A percentile compares a stretch with the other conserved stretches of the same genome.
phyloP scores from a whole-genome alignment of 2,329 filamentous ascomycete species.

The Xylaria arbuscula region DNA sequence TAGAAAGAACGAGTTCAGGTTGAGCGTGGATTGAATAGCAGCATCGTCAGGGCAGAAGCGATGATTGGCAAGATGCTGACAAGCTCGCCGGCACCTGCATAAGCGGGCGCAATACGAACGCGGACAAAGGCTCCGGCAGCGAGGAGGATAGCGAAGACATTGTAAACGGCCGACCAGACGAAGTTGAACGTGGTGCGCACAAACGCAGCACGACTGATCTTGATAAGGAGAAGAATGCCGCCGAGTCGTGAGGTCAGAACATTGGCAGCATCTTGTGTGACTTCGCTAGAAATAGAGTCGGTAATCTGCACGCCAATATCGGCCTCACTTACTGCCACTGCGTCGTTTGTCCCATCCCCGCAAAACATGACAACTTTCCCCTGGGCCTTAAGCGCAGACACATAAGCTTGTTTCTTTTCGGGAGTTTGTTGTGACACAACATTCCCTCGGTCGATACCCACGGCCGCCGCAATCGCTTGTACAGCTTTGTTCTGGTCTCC shows the following conservation, averaged over 20 bases:
- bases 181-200: conserved; percentile 74
- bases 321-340: conserved; percentile 76
- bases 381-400: conserved; percentile 52
- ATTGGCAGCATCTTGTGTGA: conserved; percentile 75
- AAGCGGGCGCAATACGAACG: conserved; percentile 61
- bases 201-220: conserved; percentile 60
- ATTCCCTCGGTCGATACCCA: conserved; percentile 55
- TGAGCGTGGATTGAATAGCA: conserved; percentile 23
- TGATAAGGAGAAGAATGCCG: conserved; percentile 68
- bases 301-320: conserved; percentile 77
- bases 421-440: conserved; percentile 58
- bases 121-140: conserved; percentile 72
- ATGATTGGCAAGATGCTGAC: conserved; percentile 77
- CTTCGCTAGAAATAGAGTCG: conserved; percentile 62
- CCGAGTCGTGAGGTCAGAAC: conserved; percentile 69
- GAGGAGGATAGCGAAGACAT: conserved; percentile 73
- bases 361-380: conserved; percentile 69
- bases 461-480: conserved; percentile 51
- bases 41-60: conserved; percentile 29
- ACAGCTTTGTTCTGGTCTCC: conserved; percentile 67
- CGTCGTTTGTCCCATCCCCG: conserved; percentile 85
- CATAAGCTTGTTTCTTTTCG: conserved; percentile 59
- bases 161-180: conserved; percentile 76
- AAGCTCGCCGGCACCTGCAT: conserved; percentile 70
- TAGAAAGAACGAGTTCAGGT: conserved; percentile 3